A percentile compares a stretch with the other conserved stretches of the same genome.
These are phyloP conservation scores for Fusarium mangiferae DNA, from an alignment of 2,329 filamentous ascomycete genomes.

Conservation along the genomic window DNA sequence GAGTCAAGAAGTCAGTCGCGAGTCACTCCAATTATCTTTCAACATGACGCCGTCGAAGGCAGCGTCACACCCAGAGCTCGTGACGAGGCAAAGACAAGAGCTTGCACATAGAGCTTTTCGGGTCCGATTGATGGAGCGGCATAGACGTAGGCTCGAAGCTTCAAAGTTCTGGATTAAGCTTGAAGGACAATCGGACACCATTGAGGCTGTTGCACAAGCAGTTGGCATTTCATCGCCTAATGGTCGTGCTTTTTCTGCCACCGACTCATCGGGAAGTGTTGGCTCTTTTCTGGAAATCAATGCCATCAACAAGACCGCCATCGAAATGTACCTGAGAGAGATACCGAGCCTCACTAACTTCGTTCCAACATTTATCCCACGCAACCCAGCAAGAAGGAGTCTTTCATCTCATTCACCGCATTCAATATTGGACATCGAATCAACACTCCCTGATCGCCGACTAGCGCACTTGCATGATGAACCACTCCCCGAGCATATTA, in stretches of 20 bases:
- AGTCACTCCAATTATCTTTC: no score
- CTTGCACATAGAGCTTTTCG: no score
- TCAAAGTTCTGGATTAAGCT: constrained; percentile 5
- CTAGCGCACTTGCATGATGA: background rate
- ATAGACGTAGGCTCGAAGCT: background rate
- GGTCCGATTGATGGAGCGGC: no score
- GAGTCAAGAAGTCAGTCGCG: background rate
- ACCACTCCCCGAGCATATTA: background rate
- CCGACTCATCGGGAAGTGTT: background rate
- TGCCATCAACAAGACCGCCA: background rate
- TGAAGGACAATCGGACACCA: background rate
- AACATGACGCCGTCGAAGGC: no score
- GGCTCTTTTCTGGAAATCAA: constrained; percentile 2
- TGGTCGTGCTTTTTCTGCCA: background rate
- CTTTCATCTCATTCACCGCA: background rate
- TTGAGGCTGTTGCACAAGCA: background rate
- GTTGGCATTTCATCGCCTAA: background rate
- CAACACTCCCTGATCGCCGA: constrained; percentile 1
- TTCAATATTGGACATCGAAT: constrained; percentile 2
- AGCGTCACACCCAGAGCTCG: no score
- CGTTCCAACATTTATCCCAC: constrained; percentile 3
- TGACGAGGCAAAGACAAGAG: no score
- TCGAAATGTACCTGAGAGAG: background rate
- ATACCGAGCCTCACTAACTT: background rate
- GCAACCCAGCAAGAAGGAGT: background rate